These are phyloP conservation scores for Boletus edulis DNA, from an alignment of 768 basidiomycete genomes.

Conservation along the genomic window DNA sequence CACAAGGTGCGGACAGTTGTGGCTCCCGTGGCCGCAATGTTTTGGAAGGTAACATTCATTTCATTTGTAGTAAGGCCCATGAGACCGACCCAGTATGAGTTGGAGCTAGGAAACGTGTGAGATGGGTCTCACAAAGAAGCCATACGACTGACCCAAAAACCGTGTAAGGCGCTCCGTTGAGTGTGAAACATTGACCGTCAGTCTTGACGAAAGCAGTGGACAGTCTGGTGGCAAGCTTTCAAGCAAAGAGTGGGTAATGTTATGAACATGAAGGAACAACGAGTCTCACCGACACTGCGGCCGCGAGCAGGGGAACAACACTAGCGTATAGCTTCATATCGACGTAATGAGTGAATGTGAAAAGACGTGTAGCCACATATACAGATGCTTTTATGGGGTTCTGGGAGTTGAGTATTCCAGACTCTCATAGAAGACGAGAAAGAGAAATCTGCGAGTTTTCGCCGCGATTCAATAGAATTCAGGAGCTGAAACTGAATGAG, in stretches of 20 bases:
- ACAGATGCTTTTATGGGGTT: background rate
- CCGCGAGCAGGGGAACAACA: slow-evolving; percentile 5
- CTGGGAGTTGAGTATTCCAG: background rate
- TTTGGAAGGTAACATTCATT: slow-evolving; percentile 50
- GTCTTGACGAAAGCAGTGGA: slow-evolving; percentile 41
- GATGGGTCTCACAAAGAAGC: background rate
- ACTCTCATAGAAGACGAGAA: no score
- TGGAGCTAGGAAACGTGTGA: slow-evolving; percentile 34
- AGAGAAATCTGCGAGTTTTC: background rate
- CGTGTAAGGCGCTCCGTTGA: slow-evolving; percentile 49
- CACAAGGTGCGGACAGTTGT: slow-evolving; percentile 56
- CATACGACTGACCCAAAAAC: slow-evolving; percentile 47
- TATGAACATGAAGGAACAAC: background rate
- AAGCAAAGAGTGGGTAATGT: background rate
- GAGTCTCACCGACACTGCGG: slow-evolving; percentile 10
- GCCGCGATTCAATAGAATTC: background rate
- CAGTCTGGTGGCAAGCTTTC: slow-evolving; percentile 6
- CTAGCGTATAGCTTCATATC: slow-evolving; percentile 9
- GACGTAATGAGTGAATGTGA: background rate
- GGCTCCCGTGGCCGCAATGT: slow-evolving; percentile 49
- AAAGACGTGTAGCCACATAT: background rate
- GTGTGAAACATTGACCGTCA: slow-evolving; percentile 50
- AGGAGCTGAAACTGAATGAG: background rate
- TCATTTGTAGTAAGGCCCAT: slow-evolving; percentile 42
- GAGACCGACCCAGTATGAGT: slow-evolving; percentile 60